Evolutionary conservation across 2,329 filamentous ascomycete genomes (phyloP), one percentile per base, ranked within the genome.

Genomic region (Alternaria postmessia): DNA sequence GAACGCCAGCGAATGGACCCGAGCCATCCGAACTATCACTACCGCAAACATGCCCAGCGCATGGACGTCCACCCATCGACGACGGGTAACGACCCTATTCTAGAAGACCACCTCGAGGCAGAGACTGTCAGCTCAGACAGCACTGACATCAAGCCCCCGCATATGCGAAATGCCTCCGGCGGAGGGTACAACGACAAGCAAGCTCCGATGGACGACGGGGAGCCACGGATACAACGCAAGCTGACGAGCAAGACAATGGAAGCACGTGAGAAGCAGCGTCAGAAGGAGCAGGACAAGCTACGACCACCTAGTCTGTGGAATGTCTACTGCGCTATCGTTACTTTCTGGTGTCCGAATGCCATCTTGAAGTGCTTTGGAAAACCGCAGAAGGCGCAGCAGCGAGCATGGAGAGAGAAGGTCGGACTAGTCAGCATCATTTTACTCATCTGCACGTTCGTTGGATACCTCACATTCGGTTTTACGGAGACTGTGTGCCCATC

Each of bases 371-470:
- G 92, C 79, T 95, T 93, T 73, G 93, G 94, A 39, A 96, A 91
- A 84, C 88, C 89, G 7, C 86, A 91, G 46, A 95, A 91, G 78
- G 93, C 90, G 16, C 93, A 98, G 78, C 91, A 93, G 75, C 87
- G 93, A 72, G 95, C 95, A 3, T 99, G 95, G 95, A 88, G 95
- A 67, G 95, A 99, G 78, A 99, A 99, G 85, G 96, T 99, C 84
- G 95, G 95, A 3, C 82, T 99, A 59, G 92, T 97, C 81, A 97
- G 94, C 80, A 89, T 99, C 75, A 99, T 99, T 75, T 75, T 97
- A 32, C 75, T 90, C 61, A 94, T 98, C 75, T 96, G 94, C 84
- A 86, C 88, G 9, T 88, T 94, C 74, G 94, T 99, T 48, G 95
- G 95, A 74, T 99, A 94, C 81, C 83, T 99, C 54, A 99, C 95